Conservation (phyloP, 441 rosid genomes). For the Cnidoscolus chayamansa region DNA sequence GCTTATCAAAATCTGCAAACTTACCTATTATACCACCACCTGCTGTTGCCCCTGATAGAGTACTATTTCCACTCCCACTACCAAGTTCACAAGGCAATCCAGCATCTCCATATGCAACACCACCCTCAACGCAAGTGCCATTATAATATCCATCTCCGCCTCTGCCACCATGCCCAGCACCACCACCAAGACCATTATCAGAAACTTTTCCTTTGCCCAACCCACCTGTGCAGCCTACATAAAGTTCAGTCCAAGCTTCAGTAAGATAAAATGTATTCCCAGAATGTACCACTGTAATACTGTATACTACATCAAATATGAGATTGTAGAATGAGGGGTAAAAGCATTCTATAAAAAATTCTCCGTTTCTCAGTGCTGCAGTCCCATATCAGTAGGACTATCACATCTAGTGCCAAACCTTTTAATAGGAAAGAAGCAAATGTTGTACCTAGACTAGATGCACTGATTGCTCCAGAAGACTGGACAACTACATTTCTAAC, state of each 20-base stretch:
- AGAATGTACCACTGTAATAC: not conserved
- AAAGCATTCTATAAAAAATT: not conserved
- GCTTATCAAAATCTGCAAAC: slow-evolving; percentile 18
- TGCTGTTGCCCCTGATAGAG: slow-evolving; percentile 60
- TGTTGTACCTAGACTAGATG: slow-evolving; percentile 67
- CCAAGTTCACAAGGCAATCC: slow-evolving; percentile 96
- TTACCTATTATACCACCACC: slow-evolving; percentile 95
- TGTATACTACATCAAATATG: slow-evolving; percentile 3
- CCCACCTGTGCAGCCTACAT: slow-evolving; percentile 85
- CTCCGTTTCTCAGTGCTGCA: slow-evolving; percentile 1
- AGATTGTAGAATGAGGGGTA: not conserved
- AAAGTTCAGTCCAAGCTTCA: slow-evolving; percentile 21
- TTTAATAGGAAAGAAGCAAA: slow-evolving; percentile 10
- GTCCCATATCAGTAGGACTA: slow-evolving; percentile 5
- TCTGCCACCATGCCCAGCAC: slow-evolving; percentile 95
- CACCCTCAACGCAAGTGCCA: slow-evolving; percentile 72
- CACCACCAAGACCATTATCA: slow-evolving; percentile 73
- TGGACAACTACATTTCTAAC: slow-evolving; percentile 59
- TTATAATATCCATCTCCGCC: slow-evolving; percentile 84
- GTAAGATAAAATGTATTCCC: slow-evolving; percentile 7
- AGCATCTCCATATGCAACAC: slow-evolving; percentile 69
- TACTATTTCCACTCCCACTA: slow-evolving; percentile 86
- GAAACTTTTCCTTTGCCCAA: slow-evolving; percentile 70
- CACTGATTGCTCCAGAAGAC: slow-evolving; percentile 58
- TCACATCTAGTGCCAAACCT: not conserved